phyloP scores from a whole-genome alignment of 345 rosid genomes.

The Pugionium cornutum region DNA sequence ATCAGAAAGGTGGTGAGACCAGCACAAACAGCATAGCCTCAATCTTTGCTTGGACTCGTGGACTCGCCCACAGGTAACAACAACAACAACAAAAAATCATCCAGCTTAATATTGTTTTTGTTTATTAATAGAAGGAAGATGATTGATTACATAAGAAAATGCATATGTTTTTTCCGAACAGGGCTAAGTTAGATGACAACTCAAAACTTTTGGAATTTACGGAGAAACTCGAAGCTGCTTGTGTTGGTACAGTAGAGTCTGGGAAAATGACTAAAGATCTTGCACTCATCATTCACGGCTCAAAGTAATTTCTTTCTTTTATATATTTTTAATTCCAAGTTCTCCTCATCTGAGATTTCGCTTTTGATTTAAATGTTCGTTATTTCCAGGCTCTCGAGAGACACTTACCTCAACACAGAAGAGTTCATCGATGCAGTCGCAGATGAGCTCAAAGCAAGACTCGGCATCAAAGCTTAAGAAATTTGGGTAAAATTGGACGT shows the following conservation, averaged over 20 bases:
- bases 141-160: not conserved
- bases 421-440: constrained; percentile 98
- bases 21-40: constrained; percentile 99
- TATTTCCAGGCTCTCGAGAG: constrained; percentile 62
- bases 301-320: constrained; percentile 47
- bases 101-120: not conserved
- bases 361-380: not conserved
- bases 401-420: constrained; percentile 79
- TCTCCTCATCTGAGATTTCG: not conserved
- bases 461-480: constrained; percentile 45
- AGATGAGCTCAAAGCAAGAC: constrained; percentile 63
- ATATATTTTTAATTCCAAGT: too few species aligned
- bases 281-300: constrained; percentile 81
- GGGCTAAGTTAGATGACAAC: constrained; percentile 93
- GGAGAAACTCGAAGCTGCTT: constrained; percentile 91
- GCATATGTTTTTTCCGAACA: constrained; percentile 30
- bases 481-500: not conserved
- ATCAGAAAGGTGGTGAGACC: constrained; percentile 99
- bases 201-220: constrained; percentile 75
- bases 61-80: constrained; percentile 91
- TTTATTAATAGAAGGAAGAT: not conserved
- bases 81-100: not conserved
- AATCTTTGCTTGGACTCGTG: constrained; percentile 96
- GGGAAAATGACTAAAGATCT: constrained; percentile 99
- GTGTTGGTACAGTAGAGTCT: constrained; percentile 80